Evolutionary conservation across 441 rosid species (phyloP).

Genomic region (Populus trichocarpa): DNA sequence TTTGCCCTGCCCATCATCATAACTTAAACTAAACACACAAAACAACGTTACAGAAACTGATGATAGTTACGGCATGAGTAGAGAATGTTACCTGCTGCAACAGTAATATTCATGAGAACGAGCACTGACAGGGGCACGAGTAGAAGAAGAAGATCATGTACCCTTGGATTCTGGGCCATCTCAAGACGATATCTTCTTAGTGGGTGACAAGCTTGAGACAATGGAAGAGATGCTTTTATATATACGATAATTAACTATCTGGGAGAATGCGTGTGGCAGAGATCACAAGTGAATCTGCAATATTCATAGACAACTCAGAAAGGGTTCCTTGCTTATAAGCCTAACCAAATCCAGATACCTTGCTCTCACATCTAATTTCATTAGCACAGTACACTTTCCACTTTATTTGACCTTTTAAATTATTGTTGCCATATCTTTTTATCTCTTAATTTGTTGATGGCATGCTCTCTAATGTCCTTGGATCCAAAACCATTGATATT

Average conservation of each 20-base stretch:
- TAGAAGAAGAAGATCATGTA: not conserved
- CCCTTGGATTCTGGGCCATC: conserved; percentile 26
- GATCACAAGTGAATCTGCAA: conserved; percentile 24
- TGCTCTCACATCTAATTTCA: conserved; percentile 13
- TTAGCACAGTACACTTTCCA: not conserved
- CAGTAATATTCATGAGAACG: conserved; percentile 16
- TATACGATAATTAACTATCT: conserved; percentile 1
- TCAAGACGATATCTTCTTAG: not conserved
- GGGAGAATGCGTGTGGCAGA: conserved; percentile 39
- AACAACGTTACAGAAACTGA: too few relatives aligned
- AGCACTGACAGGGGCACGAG: not conserved
- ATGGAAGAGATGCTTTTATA: not conserved
- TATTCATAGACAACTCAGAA: conserved; percentile 16
- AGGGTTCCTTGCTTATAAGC: conserved; percentile 15
- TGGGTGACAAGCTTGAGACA: not conserved
- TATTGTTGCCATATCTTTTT: not conserved
- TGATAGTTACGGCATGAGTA: not conserved
- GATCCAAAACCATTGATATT: too few relatives aligned
- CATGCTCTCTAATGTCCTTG: too few relatives aligned
- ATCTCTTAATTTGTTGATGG: not conserved
- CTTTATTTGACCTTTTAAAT: not conserved
- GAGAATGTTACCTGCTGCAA: conserved; percentile 37
- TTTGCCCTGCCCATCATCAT: conserved; percentile 16
- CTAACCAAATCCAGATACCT: conserved; percentile 31
- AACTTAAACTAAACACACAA: not conserved